These are phyloP conservation scores for Papilionanthe hybrid DNA, from an alignment of 116 monocot genomes.

Conservation along the genomic window DNA sequence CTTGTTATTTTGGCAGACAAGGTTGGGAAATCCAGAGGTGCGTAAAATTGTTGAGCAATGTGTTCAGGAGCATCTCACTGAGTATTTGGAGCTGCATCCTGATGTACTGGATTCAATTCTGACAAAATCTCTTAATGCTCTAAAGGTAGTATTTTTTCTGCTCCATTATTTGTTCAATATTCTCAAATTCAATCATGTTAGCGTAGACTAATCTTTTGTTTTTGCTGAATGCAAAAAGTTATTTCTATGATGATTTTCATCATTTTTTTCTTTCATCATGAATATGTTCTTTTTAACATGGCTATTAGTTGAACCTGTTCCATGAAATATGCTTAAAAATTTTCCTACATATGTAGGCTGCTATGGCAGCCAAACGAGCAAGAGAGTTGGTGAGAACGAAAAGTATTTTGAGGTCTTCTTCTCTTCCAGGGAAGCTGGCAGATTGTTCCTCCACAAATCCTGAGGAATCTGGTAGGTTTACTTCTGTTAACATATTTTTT, in stretches of 20 bases:
- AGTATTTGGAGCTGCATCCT: conserved; percentile 94
- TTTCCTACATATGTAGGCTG: conserved; percentile 52
- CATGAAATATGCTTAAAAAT: background rate
- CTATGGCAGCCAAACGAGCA: conserved; percentile 90
- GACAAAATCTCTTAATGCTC: conserved; percentile 89
- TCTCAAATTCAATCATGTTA: background rate
- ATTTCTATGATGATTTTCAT: background rate
- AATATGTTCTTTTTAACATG: background rate
- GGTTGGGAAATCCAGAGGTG: conserved; percentile 97
- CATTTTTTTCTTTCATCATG: background rate
- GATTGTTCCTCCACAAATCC: conserved; percentile 85
- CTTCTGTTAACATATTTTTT: background rate
- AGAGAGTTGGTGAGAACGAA: conserved; percentile 95
- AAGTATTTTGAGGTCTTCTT: conserved; percentile 93
- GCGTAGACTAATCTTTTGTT: background rate
- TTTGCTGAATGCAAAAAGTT: background rate
- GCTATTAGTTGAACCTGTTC: background rate
- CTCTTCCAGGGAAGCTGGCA: conserved; percentile 95
- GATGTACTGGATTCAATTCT: conserved; percentile 70
- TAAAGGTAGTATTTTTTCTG: conserved; percentile 50
- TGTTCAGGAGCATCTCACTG: conserved; percentile 81
- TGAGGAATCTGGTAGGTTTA: conserved; percentile 84
- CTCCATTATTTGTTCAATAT: background rate
- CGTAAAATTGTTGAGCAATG: conserved; percentile 88
- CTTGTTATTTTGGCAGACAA: conserved; percentile 51